phyloP scores from a whole-genome alignment of 768 basidiomycete species.

The Serendipita sp. region DNA sequence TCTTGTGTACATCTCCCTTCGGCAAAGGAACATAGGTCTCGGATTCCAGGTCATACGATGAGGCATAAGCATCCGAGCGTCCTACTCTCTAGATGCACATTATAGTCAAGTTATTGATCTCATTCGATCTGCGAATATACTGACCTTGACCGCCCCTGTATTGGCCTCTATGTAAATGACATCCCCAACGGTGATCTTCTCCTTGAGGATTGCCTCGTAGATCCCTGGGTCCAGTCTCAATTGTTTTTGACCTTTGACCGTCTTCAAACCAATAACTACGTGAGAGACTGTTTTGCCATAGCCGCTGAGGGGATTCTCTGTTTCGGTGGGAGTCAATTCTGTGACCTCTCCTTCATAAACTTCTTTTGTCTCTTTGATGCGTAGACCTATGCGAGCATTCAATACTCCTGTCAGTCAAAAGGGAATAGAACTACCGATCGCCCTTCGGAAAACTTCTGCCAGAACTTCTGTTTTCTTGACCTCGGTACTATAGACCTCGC shows the following conservation, averaged over 20 bases:
- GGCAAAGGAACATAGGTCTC: conserved; percentile 97
- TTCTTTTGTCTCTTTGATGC: conserved; percentile 98
- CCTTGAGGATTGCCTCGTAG: conserved; percentile 94
- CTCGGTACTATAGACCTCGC: conserved; percentile 90
- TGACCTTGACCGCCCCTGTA: conserved; percentile 86
- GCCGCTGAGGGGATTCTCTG: conserved; percentile 92
- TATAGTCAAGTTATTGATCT: neutral
- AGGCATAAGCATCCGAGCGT: conserved; percentile 91
- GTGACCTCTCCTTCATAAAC: conserved; percentile 98
- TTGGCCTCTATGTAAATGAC: conserved; percentile 91
- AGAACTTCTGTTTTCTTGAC: conserved; percentile 99
- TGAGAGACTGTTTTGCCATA: conserved; percentile 99
- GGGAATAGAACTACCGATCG: conserved; percentile 57
- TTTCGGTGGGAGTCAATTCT: conserved; percentile 87
- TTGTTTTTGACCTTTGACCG: conserved; percentile 84
- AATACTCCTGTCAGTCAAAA: neutral
- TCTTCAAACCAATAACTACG: conserved; percentile 90
- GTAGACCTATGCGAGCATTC: conserved; percentile 42
- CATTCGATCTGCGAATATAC: conserved; percentile 11
- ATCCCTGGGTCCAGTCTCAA: conserved; percentile 86
- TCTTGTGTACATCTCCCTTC: conserved; percentile 91
- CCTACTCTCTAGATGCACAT: conserved; percentile 59
- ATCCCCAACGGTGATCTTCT: conserved; percentile 91
- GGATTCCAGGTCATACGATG: conserved; percentile 92
- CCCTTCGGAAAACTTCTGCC: conserved; percentile 84